Evolutionary conservation across 257 asterid genomes (phyloP).

Genomic region (Rhazya stricta): DNA sequence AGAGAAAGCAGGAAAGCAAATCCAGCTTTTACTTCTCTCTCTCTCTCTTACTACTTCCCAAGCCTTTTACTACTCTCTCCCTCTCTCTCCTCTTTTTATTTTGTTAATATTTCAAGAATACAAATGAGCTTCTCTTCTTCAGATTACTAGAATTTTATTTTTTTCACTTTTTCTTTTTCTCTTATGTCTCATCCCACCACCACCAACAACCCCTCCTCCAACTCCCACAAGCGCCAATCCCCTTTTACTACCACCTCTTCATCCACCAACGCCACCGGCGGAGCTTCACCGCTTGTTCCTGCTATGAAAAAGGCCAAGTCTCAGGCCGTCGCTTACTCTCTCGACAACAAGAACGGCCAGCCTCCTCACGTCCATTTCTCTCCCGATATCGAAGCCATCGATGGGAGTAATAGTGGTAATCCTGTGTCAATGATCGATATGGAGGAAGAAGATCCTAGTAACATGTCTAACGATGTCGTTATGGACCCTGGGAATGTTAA

Average conservation of each 20-base stretch:
- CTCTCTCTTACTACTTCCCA: background rate
- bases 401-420: constrained; percentile 7
- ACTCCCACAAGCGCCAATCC: constrained; percentile 38
- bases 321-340: constrained; percentile 47
- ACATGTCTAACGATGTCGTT: constrained; percentile 34
- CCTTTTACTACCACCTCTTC: constrained; percentile 27
- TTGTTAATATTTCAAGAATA: background rate
- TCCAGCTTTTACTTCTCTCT: no score
- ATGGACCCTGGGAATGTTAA: constrained; percentile 35
- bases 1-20: background rate
- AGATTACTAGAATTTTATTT: background rate
- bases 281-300: constrained; percentile 27
- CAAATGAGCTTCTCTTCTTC: background rate
- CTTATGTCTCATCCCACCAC: constrained; percentile 57
- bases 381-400: constrained; percentile 28
- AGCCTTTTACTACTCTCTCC: background rate
- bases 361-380: constrained; percentile 48
- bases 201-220: constrained; percentile 30
- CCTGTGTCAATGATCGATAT: constrained; percentile 57
- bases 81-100: background rate
- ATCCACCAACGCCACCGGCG: constrained; percentile 32
- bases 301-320: constrained; percentile 80
- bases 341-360: constrained; percentile 49
- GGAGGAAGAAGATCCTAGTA: constrained; percentile 41
- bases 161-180: background rate